Conservation (phyloP, 2,329 filamentous ascomycete genomes). For the Colletotrichum paranaense region DNA sequence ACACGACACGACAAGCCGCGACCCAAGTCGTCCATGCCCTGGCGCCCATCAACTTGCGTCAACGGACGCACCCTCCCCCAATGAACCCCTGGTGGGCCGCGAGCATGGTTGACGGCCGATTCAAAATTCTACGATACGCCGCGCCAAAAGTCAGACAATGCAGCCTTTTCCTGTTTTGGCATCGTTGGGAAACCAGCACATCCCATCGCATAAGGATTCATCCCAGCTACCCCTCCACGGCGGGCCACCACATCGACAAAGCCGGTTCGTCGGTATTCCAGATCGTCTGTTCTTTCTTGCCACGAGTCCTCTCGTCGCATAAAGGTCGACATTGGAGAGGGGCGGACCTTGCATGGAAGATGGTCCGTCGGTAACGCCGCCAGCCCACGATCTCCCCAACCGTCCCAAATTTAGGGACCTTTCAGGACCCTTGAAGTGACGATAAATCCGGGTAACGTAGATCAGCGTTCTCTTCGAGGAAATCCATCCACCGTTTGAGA, state of each 20-base stretch:
- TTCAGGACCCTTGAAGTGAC: slow-evolving; percentile 43
- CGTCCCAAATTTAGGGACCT: slow-evolving; percentile 8
- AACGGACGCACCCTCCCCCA: slow-evolving; percentile 25
- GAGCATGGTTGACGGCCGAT: slow-evolving; percentile 9
- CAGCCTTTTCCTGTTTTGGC: slow-evolving; percentile 18
- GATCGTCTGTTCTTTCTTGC: slow-evolving; percentile 29
- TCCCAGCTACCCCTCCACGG: slow-evolving; percentile 19
- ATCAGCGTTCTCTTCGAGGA: slow-evolving; percentile 90
- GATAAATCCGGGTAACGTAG: slow-evolving; percentile 84
- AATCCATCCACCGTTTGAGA: slow-evolving; percentile 90
- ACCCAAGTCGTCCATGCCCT: slow-evolving; percentile 11
- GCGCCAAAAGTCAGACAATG: slow-evolving; percentile 7
- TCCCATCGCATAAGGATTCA: slow-evolving; percentile 29
- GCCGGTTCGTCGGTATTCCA: slow-evolving; percentile 25
- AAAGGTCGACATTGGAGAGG: slow-evolving; percentile 18
- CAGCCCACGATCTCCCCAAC: slow-evolving; percentile 3
- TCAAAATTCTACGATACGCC: slow-evolving; percentile 32
- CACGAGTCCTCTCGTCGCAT: slow-evolving; percentile 17
- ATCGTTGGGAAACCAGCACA: slow-evolving; percentile 12
- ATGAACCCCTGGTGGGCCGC: slow-evolving; percentile 6
- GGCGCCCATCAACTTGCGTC: slow-evolving; percentile 31
- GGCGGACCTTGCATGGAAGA: neutral
- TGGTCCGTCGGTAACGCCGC: slow-evolving; percentile 1
- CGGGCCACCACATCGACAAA: slow-evolving; percentile 15
- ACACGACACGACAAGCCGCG: neutral